A percentile compares a stretch with the other conserved stretches of the same genome.
These are phyloP conservation scores for Isatis lusitanica DNA, from an alignment of 441 rosid genomes.

Conservation along the genomic window DNA sequence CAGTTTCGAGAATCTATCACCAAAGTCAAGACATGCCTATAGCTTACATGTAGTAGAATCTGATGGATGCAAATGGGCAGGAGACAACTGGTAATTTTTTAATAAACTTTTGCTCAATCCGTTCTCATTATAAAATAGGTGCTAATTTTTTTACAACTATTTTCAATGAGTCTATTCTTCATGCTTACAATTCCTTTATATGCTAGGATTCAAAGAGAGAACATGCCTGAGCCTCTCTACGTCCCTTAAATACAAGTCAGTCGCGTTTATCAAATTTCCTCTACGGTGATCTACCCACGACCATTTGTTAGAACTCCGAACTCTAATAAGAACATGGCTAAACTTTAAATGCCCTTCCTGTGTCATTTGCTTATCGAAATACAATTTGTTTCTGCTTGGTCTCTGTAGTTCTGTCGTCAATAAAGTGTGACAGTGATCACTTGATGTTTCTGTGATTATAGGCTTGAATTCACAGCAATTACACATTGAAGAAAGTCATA, in stretches of 20 bases:
- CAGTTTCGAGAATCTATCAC: slow-evolving; percentile 86
- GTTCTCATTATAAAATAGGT: not conserved
- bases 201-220: slow-evolving; percentile 76
- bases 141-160: not conserved
- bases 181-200: slow-evolving; percentile 21
- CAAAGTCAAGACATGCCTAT: slow-evolving; percentile 93
- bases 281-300: not conserved
- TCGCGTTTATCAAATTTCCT: not conserved
- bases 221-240: slow-evolving; percentile 76
- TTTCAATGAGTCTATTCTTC: not conserved
- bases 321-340: slow-evolving; percentile 13
- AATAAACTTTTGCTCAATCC: not conserved
- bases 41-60: slow-evolving; percentile 92
- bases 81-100: slow-evolving; percentile 70
- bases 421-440: slow-evolving; percentile 14
- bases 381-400: slow-evolving; percentile 27
- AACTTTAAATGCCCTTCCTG: not conserved
- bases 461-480: slow-evolving; percentile 1
- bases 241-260: slow-evolving; percentile 40
- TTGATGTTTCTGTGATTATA: not conserved
- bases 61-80: slow-evolving; percentile 90
- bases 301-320: not conserved
- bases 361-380: slow-evolving; percentile 7
- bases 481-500: not conserved
- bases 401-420: slow-evolving; percentile 3